phyloP scores from a whole-genome alignment of 768 basidiomycete species.

The Auriscalpium vulgare region DNA sequence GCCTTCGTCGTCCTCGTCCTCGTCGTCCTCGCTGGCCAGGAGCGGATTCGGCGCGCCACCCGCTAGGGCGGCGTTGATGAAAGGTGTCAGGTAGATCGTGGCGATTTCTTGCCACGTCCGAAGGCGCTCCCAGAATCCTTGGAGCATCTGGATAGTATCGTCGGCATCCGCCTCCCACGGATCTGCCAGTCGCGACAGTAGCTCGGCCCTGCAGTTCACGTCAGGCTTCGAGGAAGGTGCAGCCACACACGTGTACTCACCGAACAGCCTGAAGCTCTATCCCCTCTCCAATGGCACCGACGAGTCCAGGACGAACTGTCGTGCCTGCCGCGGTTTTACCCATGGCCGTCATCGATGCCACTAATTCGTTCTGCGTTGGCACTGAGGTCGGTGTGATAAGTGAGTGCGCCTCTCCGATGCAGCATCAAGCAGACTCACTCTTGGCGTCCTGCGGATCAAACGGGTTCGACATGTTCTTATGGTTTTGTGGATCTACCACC shows the following conservation, averaged over 20 bases:
- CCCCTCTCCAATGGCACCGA: background rate
- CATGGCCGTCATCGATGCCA: background rate
- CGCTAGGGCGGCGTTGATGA: background rate
- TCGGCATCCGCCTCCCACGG: no score
- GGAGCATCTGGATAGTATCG: no score
- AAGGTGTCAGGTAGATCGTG: background rate
- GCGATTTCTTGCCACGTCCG: background rate
- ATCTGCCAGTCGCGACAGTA: no score
- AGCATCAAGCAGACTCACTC: background rate
- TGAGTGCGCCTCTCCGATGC: background rate
- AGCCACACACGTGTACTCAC: background rate
- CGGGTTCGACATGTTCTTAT: background rate
- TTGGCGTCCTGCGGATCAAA: background rate
- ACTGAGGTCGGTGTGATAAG: no score
- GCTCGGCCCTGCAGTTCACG: no score
- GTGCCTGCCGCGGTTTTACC: background rate
- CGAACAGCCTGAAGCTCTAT: background rate
- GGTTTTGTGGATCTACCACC: background rate
- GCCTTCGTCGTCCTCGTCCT: background rate
- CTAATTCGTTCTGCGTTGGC: background rate
- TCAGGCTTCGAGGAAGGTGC: no score
- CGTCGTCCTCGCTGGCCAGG: background rate
- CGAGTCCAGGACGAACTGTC: background rate
- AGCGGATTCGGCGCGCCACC: background rate
- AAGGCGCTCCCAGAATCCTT: background rate